Percentiles rank a stretch among this genome's conserved stretches.
Evolutionary conservation across 169 alveolate genomes (phyloP).

Genomic region (Plasmodium vivax): DNA sequence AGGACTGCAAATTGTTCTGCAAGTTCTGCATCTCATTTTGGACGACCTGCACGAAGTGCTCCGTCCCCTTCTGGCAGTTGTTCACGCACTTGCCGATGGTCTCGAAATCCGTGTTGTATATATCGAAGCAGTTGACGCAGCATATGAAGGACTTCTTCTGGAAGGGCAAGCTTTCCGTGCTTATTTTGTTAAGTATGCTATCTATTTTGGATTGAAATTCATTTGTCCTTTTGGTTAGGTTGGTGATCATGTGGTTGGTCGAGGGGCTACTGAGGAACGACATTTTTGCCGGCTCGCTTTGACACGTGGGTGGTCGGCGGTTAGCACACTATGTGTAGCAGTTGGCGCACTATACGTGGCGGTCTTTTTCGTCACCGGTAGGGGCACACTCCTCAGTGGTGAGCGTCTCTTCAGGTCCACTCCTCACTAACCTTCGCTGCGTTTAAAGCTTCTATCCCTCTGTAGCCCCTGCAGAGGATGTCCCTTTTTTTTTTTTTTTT

Average conservation of each 20-base stretch:
- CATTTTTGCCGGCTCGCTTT: slow-evolving; percentile 10
- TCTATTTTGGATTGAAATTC: slow-evolving; percentile 82
- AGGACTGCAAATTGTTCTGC: slow-evolving; percentile 77
- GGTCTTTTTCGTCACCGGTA: neutral
- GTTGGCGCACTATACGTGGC: neutral
- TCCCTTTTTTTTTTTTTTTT: neutral
- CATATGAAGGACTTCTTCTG: slow-evolving; percentile 82
- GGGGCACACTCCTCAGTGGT: neutral
- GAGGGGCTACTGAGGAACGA: slow-evolving; percentile 68
- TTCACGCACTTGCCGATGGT: slow-evolving; percentile 83
- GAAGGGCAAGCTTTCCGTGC: slow-evolving; percentile 83
- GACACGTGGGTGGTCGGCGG: neutral
- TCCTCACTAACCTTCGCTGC: neutral
- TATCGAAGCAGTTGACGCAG: slow-evolving; percentile 83
- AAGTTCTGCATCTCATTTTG: slow-evolving; percentile 83
- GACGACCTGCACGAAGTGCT: slow-evolving; percentile 83
- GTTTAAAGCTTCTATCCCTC: neutral
- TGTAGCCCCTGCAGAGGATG: neutral
- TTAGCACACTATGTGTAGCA: neutral
- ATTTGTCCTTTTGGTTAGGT: slow-evolving; percentile 80
- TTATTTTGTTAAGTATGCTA: slow-evolving; percentile 78
- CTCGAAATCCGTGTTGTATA: slow-evolving; percentile 79
- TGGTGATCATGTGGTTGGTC: slow-evolving; percentile 59
- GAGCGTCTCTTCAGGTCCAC: neutral
- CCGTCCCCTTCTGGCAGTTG: slow-evolving; percentile 83